Evolutionary conservation across 2,329 filamentous ascomycete species (phyloP).

Genomic region (Thielaviopsis populi): DNA sequence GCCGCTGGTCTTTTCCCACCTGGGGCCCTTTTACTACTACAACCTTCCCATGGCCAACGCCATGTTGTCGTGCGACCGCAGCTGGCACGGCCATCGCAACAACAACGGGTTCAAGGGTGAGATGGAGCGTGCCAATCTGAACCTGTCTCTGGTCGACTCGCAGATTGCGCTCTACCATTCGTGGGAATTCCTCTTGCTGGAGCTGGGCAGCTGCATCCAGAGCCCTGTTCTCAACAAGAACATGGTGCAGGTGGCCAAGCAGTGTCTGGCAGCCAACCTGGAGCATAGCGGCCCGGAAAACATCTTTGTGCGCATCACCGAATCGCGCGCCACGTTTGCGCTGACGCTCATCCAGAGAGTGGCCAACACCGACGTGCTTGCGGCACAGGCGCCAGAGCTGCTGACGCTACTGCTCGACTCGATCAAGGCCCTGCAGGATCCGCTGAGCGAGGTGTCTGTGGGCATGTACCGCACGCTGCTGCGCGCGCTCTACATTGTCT

Average conservation of each 20-base stretch:
- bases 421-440: constrained; percentile 38
- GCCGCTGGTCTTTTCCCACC: constrained; percentile 43
- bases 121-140: constrained; percentile 74
- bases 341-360: constrained; percentile 71
- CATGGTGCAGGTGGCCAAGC: constrained; percentile 58
- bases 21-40: constrained; percentile 74
- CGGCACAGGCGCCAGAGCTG: constrained; percentile 38
- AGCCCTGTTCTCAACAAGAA: constrained; percentile 46
- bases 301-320: constrained; percentile 66
- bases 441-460: constrained; percentile 37
- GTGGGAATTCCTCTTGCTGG: constrained; percentile 77
- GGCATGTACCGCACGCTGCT: constrained; percentile 72
- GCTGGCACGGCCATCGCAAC: constrained; percentile 53
- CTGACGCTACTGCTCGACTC: constrained; percentile 37
- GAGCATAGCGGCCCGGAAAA: constrained; percentile 56
- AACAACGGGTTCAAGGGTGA: constrained; percentile 67
- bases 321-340: constrained; percentile 63
- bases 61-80: constrained; percentile 61
- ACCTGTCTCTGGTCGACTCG: constrained; percentile 81
- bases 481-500: constrained; percentile 67
- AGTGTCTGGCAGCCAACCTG: constrained; percentile 67
- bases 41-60: constrained; percentile 59
- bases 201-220: constrained; percentile 54
- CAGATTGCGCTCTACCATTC: constrained; percentile 76
- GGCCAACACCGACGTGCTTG: constrained; percentile 39